These are phyloP conservation scores for Plasmodium ovale DNA, from an alignment of 169 alveolate species.

Conservation along the genomic window DNA sequence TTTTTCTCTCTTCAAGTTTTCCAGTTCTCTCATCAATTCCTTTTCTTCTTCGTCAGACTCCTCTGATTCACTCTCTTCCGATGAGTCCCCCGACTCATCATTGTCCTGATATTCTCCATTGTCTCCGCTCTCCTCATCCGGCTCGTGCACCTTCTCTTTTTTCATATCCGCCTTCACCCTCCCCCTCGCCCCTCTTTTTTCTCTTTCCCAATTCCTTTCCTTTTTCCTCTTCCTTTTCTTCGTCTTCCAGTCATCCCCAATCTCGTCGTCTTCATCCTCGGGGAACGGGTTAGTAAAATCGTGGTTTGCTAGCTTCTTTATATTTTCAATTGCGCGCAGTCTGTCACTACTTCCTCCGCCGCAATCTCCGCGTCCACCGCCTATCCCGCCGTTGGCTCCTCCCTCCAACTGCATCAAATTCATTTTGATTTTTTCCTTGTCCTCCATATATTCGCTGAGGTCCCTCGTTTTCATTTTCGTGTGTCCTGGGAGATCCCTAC, in stretches of 20 bases:
- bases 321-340: slow-evolving; percentile 65
- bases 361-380: background rate
- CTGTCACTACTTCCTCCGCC: background rate
- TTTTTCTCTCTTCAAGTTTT: slow-evolving; percentile 92
- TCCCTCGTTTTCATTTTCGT: slow-evolving; percentile 82
- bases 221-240: background rate
- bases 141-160: background rate
- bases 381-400: background rate
- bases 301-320: slow-evolving; percentile 44
- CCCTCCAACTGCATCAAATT: slow-evolving; percentile 61
- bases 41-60: slow-evolving; percentile 86
- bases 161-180: background rate
- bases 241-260: slow-evolving; percentile 49
- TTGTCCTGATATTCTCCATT: background rate
- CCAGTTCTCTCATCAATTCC: slow-evolving; percentile 92
- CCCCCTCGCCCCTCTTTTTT: background rate
- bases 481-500: slow-evolving; percentile 86
- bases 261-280: slow-evolving; percentile 74
- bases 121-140: background rate
- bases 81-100: background rate
- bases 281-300: slow-evolving; percentile 65
- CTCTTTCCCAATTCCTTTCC: background rate
- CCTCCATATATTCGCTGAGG: slow-evolving; percentile 61
- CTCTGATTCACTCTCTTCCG: slow-evolving; percentile 5
- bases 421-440: slow-evolving; percentile 32